Evolutionary conservation across 139 green algal species (phyloP).

Genomic region (Micractinium conductrix): DNA sequence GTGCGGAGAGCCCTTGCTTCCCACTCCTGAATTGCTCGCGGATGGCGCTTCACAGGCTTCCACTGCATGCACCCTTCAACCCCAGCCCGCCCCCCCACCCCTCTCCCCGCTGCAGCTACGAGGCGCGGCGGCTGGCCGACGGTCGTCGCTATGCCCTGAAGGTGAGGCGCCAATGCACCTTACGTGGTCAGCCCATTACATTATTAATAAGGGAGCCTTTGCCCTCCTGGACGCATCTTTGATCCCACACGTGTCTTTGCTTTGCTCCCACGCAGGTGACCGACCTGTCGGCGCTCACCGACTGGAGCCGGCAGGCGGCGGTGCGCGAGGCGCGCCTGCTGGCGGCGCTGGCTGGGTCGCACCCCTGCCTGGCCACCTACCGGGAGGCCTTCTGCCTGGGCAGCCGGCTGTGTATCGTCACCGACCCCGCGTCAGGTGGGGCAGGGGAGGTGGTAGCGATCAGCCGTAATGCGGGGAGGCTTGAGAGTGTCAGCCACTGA

Average conservation of each 20-base stretch:
- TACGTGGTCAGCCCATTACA: no score
- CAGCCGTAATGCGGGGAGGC: no score
- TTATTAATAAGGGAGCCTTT: no score
- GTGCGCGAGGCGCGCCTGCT: conserved; percentile 8
- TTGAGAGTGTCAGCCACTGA: no score
- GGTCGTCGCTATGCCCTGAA: background rate
- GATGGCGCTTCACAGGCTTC: no score
- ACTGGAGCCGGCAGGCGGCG: background rate
- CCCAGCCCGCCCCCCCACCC: background rate
- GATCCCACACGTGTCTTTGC: no score
- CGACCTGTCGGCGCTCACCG: background rate
- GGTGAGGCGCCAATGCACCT: no score
- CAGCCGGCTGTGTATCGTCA: conserved; percentile 1
- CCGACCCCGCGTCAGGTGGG: background rate
- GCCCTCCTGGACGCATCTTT: no score
- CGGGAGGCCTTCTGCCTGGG: conserved; percentile 6
- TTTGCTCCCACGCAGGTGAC: no score
- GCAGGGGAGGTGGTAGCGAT: no score
- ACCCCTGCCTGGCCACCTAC: conserved; percentile 9
- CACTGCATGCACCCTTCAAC: background rate
- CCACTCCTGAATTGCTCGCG: background rate
- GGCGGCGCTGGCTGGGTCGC: background rate
- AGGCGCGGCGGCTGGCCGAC: background rate
- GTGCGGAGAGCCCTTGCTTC: background rate
- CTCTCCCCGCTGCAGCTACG: background rate